These are phyloP conservation scores for Metahyphopichia silvanorum DNA, from an alignment of 805 yeast genomes.

Conservation along the genomic window DNA sequence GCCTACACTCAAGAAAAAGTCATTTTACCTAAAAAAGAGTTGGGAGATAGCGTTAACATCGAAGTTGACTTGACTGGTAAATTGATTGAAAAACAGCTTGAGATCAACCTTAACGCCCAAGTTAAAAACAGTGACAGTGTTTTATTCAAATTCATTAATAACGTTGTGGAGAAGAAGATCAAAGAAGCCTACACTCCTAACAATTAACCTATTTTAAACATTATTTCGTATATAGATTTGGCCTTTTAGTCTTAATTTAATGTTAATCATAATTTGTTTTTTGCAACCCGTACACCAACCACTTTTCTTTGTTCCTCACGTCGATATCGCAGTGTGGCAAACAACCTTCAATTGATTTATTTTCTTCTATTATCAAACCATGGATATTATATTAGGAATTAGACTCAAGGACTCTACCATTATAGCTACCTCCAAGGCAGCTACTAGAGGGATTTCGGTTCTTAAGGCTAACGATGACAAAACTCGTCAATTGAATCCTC, in stretches of 20 bases:
- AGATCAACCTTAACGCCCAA: constrained; percentile 52
- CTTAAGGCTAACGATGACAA: constrained; percentile 42
- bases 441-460: constrained; percentile 59
- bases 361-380: constrained; percentile 27
- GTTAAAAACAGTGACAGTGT: constrained; percentile 46
- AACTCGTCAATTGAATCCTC: constrained; percentile 62
- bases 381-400: constrained; percentile 92
- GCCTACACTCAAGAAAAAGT: constrained; percentile 87
- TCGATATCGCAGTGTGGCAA: too few species aligned
- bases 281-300: neutral
- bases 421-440: constrained; percentile 92
- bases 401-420: constrained; percentile 77
- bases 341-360: too few species aligned
- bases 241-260: neutral
- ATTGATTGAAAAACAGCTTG: constrained; percentile 82
- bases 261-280: neutral
- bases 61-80: constrained; percentile 97
- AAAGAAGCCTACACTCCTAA: too few species aligned
- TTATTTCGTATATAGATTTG: neutral
- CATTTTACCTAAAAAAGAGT: constrained; percentile 58
- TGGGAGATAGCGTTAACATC: constrained; percentile 72
- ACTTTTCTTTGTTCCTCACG: too few species aligned
- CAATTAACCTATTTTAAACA: too few species aligned
- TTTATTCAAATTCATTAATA: constrained; percentile 45
- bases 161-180: constrained; percentile 30